Evolutionary conservation across 2,329 filamentous ascomycete genomes (phyloP).

Genomic region (Madurella mycetomatis): DNA sequence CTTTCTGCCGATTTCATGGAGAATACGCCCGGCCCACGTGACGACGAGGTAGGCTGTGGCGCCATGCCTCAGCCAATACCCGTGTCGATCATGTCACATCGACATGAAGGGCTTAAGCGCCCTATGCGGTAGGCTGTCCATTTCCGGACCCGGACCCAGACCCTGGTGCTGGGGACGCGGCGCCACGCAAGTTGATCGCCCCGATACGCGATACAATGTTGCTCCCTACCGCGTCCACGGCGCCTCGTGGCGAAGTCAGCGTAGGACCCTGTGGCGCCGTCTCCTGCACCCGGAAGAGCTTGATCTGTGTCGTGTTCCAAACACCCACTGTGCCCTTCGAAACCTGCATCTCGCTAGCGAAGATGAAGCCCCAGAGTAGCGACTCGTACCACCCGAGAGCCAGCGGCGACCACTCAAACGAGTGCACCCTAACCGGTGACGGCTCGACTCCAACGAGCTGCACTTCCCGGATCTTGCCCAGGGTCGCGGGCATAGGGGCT

Average conservation of each 20-base stretch:
- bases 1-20: too few relatives aligned
- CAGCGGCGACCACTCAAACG: slow-evolving; percentile 90
- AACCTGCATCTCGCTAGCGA: slow-evolving; percentile 83
- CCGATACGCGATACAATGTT: slow-evolving; percentile 85
- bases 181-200: slow-evolving; percentile 66
- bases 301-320: slow-evolving; percentile 88
- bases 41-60: too few relatives aligned
- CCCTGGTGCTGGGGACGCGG: slow-evolving; percentile 20
- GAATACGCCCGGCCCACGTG: too few relatives aligned
- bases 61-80: not conserved
- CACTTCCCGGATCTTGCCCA: slow-evolving; percentile 55
- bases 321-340: slow-evolving; percentile 83
- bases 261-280: slow-evolving; percentile 75
- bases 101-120: not conserved
- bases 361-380: slow-evolving; percentile 88
- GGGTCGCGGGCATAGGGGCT: slow-evolving; percentile 40
- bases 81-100: not conserved
- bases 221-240: slow-evolving; percentile 88
- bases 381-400: slow-evolving; percentile 95
- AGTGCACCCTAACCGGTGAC: slow-evolving; percentile 70
- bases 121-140: not conserved
- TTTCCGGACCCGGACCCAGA: not conserved
- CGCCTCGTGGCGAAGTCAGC: slow-evolving; percentile 78
- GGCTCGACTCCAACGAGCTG: slow-evolving; percentile 70
- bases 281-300: slow-evolving; percentile 85